These are phyloP conservation scores for Komagataella populi DNA, from an alignment of 805 yeast species.

Conservation along the genomic window DNA sequence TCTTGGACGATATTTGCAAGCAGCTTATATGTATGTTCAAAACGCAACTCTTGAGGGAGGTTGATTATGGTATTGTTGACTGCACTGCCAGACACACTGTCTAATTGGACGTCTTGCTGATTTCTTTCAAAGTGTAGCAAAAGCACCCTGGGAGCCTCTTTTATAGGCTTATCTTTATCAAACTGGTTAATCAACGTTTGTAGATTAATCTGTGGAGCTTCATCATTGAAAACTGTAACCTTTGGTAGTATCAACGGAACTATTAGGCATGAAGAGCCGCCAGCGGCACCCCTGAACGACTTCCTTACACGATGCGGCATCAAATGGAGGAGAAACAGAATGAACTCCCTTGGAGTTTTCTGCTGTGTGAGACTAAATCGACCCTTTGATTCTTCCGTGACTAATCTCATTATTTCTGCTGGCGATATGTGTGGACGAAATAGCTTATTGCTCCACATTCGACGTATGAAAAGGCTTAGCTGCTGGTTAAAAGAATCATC, in stretches of 20 bases:
- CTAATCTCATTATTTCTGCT: conserved; percentile 43
- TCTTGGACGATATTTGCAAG: conserved; percentile 34
- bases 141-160: conserved; percentile 35
- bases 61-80: conserved; percentile 49
- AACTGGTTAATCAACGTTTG: conserved; percentile 23
- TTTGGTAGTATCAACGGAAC: conserved; percentile 50
- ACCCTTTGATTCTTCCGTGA: conserved; percentile 29
- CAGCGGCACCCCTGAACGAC: conserved; percentile 6
- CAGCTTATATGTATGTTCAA: conserved; percentile 24
- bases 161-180: conserved; percentile 22
- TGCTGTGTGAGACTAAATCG: conserved; percentile 23
- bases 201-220: conserved; percentile 39
- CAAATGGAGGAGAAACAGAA: conserved; percentile 45
- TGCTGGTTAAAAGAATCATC: conserved; percentile 25
- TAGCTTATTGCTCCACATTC: conserved; percentile 49
- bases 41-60: conserved; percentile 30
- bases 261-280: conserved; percentile 30
- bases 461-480: conserved; percentile 34
- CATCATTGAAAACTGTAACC: conserved; percentile 39
- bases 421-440: conserved; percentile 55
- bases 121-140: conserved; percentile 44
- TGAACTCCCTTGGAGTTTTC: conserved; percentile 40
- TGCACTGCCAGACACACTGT: conserved; percentile 2
- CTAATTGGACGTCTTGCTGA: background rate
- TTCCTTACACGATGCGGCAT: conserved; percentile 15